Evolutionary conservation across 306 rosid genomes (phyloP).

Genomic region (Aeschynomene evenia): DNA sequence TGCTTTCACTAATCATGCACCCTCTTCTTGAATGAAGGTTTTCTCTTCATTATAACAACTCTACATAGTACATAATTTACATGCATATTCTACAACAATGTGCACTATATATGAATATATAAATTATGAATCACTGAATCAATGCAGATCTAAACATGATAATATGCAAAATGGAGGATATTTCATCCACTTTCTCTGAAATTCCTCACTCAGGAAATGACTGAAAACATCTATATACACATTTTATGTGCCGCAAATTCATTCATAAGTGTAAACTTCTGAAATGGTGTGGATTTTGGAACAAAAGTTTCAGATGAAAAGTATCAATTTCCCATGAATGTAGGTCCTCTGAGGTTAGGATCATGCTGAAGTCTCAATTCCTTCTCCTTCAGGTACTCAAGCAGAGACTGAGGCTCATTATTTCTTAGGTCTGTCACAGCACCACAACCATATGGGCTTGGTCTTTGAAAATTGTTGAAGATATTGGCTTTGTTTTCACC

Average conservation of each 20-base stretch:
- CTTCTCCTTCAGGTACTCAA: slow-evolving; percentile 69
- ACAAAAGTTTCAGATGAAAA: slow-evolving; percentile 14
- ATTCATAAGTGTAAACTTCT: slow-evolving; percentile 12
- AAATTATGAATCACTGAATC: background rate
- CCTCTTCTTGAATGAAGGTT: slow-evolving; percentile 1
- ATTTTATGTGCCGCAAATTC: background rate
- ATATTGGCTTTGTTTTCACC: slow-evolving; percentile 46
- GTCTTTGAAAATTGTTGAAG: slow-evolving; percentile 57
- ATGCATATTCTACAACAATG: slow-evolving; percentile 12
- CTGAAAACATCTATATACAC: slow-evolving; percentile 38
- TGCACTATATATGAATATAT: background rate
- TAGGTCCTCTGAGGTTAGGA: slow-evolving; percentile 52
- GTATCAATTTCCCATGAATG: slow-evolving; percentile 62
- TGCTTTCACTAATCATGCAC: background rate
- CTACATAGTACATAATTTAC: slow-evolving; percentile 5
- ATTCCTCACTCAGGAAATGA: slow-evolving; percentile 24
- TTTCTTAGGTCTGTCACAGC: slow-evolving; percentile 55
- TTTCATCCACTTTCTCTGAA: slow-evolving; percentile 26
- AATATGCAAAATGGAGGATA: slow-evolving; percentile 15
- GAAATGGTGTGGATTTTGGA: background rate
- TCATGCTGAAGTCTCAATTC: slow-evolving; percentile 74
- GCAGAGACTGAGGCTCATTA: slow-evolving; percentile 67
- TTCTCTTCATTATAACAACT: background rate
- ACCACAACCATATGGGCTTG: slow-evolving; percentile 60
- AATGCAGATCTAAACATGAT: background rate